Percentiles rank a stretch among this genome's conserved stretches.
These are phyloP conservation scores for Pleurotus platypus DNA, from an alignment of 768 basidiomycete genomes.

Conservation along the genomic window DNA sequence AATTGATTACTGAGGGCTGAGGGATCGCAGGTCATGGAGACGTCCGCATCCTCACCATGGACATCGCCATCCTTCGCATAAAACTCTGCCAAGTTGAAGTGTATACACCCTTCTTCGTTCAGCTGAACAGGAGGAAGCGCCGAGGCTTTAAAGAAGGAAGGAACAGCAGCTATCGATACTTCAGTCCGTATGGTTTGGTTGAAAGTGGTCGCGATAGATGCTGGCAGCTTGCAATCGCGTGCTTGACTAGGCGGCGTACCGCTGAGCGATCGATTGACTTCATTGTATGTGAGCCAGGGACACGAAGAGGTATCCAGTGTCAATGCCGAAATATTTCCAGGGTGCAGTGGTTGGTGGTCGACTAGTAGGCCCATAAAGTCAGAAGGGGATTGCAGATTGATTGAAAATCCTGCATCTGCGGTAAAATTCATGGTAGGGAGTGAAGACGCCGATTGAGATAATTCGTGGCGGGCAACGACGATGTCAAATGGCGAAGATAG, in stretches of 20 bases:
- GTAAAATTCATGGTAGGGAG: conserved; percentile 75
- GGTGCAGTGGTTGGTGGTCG: conserved; percentile 56
- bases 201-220: conserved; percentile 52
- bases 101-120: conserved; percentile 44
- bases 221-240: conserved; percentile 24
- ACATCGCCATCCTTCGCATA: conserved; percentile 47
- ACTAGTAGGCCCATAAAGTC: conserved; percentile 65
- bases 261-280: conserved; percentile 48
- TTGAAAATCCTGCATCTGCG: conserved; percentile 44
- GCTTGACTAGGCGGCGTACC: conserved; percentile 57
- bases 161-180: conserved; percentile 61
- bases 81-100: conserved; percentile 52
- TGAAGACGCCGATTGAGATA: conserved; percentile 42
- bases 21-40: conserved; percentile 58
- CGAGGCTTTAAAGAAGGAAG: conserved; percentile 67
- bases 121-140: conserved; percentile 55
- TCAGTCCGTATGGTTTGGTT: conserved; percentile 66
- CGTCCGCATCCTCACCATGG: conserved; percentile 40
- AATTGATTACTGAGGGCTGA: conserved; percentile 45
- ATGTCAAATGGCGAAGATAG: conserved; percentile 57
- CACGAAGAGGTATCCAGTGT: conserved; percentile 56
- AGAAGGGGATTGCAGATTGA: conserved; percentile 47
- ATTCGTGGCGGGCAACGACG: conserved; percentile 64
- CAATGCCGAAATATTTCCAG: conserved; percentile 53
- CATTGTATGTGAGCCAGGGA: conserved; percentile 64